Evolutionary conservation across 2,329 filamentous ascomycete genomes (phyloP).

Genomic region (Aspergillus ibericus): DNA sequence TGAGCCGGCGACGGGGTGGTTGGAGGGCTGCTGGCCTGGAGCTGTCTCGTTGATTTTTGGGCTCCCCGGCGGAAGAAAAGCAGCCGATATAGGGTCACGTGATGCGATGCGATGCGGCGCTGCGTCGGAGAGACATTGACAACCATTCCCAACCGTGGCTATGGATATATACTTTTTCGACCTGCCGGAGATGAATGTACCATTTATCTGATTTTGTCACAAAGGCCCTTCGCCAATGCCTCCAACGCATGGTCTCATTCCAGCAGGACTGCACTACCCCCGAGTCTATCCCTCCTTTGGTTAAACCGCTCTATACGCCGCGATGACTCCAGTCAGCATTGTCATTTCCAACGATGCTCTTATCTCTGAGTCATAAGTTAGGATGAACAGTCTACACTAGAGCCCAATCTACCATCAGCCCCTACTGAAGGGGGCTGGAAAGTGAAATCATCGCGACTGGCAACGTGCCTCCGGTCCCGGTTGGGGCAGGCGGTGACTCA

Average conservation of each 20-base stretch:
- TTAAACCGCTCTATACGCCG: background rate
- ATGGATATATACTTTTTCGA: background rate
- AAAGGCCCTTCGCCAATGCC: background rate
- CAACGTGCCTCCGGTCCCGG: background rate
- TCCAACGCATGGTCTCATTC: background rate
- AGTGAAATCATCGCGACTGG: background rate
- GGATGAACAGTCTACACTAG: background rate
- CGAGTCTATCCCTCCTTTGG: background rate
- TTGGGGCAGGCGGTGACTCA: constrained; percentile 19
- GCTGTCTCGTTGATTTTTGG: constrained; percentile 22
- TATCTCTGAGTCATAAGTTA: background rate
- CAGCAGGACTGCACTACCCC: background rate
- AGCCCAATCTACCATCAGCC: background rate
- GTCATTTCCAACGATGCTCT: background rate
- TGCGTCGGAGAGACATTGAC: background rate
- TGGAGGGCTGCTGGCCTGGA: constrained; percentile 9
- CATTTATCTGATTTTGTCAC: no score
- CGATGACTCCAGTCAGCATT: background rate
- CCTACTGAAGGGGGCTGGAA: background rate
- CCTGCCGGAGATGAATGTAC: no score
- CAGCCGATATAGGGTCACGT: constrained; percentile 21
- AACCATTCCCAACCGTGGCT: background rate
- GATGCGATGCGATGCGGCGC: constrained; percentile 4
- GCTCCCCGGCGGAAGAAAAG: constrained; percentile 23
- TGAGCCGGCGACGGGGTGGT: constrained; percentile 1